phyloP scores from a whole-genome alignment of 2,329 filamentous ascomycete species.

The Botrytis fabae region DNA sequence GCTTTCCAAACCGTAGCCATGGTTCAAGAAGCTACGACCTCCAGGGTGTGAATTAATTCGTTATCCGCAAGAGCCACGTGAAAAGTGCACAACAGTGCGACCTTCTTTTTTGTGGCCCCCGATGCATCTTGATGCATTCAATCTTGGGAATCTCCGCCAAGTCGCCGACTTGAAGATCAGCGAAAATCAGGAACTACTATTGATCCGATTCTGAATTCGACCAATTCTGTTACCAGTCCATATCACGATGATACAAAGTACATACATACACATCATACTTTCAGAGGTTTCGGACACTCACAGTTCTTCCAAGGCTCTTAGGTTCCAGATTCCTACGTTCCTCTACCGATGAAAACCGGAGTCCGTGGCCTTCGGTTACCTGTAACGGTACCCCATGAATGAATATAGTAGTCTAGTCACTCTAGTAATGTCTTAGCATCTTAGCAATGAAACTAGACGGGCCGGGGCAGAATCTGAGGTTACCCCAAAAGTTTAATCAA shows the following conservation, averaged over 20 bases:
- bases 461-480: slow-evolving; percentile 3
- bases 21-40: slow-evolving; percentile 10
- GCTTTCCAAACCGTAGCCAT: not conserved
- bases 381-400: slow-evolving; percentile 5
- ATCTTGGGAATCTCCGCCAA: slow-evolving; percentile 16
- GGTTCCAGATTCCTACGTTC: slow-evolving; percentile 6
- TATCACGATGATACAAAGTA: not conserved
- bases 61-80: slow-evolving; percentile 11
- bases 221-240: not conserved
- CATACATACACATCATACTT: not conserved
- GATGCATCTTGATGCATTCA: slow-evolving; percentile 15
- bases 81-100: not conserved
- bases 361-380: not conserved
- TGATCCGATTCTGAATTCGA: slow-evolving; percentile 8
- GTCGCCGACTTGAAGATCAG: slow-evolving; percentile 22
- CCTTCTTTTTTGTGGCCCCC: slow-evolving; percentile 18
- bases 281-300: slow-evolving; percentile 17
- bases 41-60: slow-evolving; percentile 8
- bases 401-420: not conserved
- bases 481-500: slow-evolving; percentile 10
- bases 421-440: slow-evolving; percentile 1
- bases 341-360: not conserved
- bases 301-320: slow-evolving; percentile 1
- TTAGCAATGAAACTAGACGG: slow-evolving; percentile 2
- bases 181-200: slow-evolving; percentile 10